Percentiles rank a stretch among this genome's conserved stretches.
Evolutionary conservation across 2,329 filamentous ascomycete species (phyloP).

Genomic region (Hymenoscyphus fructigenus): DNA sequence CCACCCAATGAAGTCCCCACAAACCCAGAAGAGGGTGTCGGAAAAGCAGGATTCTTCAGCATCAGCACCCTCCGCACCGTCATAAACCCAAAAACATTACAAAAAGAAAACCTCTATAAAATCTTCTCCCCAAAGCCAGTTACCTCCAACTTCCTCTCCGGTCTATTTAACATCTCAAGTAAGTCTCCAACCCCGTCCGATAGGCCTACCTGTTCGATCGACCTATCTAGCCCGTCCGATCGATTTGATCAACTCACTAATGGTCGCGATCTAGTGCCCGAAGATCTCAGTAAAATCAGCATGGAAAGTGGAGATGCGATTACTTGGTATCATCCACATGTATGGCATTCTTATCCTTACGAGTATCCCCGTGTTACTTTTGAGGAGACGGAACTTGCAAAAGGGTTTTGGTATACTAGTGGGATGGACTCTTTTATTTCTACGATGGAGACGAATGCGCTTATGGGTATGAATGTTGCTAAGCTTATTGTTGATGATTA

Average conservation of each 20-base stretch:
- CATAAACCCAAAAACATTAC: slow-evolving; percentile 56
- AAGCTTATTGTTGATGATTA: slow-evolving; percentile 65
- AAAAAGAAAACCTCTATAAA: slow-evolving; percentile 61
- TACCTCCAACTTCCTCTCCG: slow-evolving; percentile 52
- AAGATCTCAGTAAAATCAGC: slow-evolving; percentile 27
- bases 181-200: slow-evolving; percentile 37
- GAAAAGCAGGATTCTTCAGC: slow-evolving; percentile 79
- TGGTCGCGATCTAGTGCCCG: too few species aligned
- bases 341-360: slow-evolving; percentile 84
- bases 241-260: too few species aligned
- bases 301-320: slow-evolving; percentile 53
- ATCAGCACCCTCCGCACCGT: slow-evolving; percentile 71
- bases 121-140: slow-evolving; percentile 60
- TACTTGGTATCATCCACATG: slow-evolving; percentile 74
- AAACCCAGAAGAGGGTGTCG: slow-evolving; percentile 58
- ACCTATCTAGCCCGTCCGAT: too few species aligned
- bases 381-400: slow-evolving; percentile 70
- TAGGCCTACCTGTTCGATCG: too few species aligned
- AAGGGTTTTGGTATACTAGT: slow-evolving; percentile 68
- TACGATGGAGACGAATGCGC: slow-evolving; percentile 93
- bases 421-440: slow-evolving; percentile 92
- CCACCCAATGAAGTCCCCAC: slow-evolving; percentile 49
- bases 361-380: slow-evolving; percentile 84
- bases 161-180: slow-evolving; percentile 46
- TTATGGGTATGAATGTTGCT: slow-evolving; percentile 88